A percentile compares a stretch with the other conserved stretches of the same genome.
Conservation (phyloP, 164 flowering plant species). For the Chloranthus sessilifolius region DNA sequence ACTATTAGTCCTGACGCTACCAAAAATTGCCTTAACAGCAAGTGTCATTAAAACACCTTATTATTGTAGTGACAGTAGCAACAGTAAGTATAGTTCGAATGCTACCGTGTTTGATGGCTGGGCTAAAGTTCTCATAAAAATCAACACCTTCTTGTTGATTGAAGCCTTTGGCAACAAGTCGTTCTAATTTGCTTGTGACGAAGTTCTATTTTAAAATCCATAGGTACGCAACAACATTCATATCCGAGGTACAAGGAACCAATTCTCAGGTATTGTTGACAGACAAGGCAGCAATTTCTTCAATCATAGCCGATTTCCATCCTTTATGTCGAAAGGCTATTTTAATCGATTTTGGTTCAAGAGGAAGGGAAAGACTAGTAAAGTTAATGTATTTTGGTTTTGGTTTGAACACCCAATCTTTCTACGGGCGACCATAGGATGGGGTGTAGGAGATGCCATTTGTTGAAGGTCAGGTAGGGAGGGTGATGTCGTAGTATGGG, state of each 20-base stretch:
- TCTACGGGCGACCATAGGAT: background rate
- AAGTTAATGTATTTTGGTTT: background rate
- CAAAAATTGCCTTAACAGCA: too few relatives aligned
- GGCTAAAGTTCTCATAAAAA: background rate
- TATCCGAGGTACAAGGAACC: background rate
- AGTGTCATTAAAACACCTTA: too few relatives aligned
- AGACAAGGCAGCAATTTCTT: background rate
- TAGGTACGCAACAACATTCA: background rate
- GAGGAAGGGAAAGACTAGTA: background rate
- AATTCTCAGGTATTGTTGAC: background rate
- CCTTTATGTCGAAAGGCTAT: background rate
- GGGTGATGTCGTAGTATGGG: too few relatives aligned
- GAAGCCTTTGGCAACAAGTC: background rate
- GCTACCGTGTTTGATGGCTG: background rate
- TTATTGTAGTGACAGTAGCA: background rate
- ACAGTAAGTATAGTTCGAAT: background rate
- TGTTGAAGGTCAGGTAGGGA: too few relatives aligned
- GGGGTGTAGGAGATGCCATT: too few relatives aligned
- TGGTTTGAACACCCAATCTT: background rate
- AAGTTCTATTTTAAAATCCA: background rate
- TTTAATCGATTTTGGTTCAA: background rate
- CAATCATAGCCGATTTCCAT: background rate
- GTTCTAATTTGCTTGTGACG: background rate
- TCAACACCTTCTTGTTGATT: background rate
- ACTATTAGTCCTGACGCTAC: too few relatives aligned